Evolutionary conservation across 2,329 filamentous ascomycete genomes (phyloP), one percentile per base, ranked within the genome.

Genomic region (Ceratocystis albifundus): DNA sequence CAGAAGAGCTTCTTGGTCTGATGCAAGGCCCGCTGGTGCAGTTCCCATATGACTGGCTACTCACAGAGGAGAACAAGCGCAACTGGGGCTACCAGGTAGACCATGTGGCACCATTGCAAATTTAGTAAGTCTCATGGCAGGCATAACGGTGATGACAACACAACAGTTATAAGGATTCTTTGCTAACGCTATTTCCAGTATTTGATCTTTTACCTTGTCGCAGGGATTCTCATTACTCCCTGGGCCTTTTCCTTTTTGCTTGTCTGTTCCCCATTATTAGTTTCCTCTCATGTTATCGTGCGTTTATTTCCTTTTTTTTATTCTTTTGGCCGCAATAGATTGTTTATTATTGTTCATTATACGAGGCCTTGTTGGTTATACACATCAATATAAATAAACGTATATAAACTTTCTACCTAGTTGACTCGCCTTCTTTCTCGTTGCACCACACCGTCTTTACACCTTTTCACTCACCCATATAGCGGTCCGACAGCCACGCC

Each of bases 31-130:
- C 92, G 74, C 75, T 99, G 64, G 92, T 99, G 30, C 79, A 90
- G 69, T 99, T 95, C 80, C 94, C 94, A 4, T 96, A 97, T 75
- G 90, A 99, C 72, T 99, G 95, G 91, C 83, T 96, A 65, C 84
- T 88, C 71, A 88, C 87, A 66, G 94, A 97, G 77, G 94, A 97
- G 78, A 85, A 87, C 72, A 92, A 90, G 70, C 90, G 91, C 66
- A 96, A 96, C 74, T 99, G 94, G 94, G 83, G 96, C 69, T 97
- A 96, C 77, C 90, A 93, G 73, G 90, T 97, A 66, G 94, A 99
- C 75, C 88, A 95, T 75, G 87, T 99, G 74, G 95, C 94, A 71
- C 94, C 94, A 66, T 80, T 99, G 76, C 91, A 96, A 77, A 97
- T 99, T 72, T 99, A 99, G 89, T 90, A 81, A 86, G 88, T 59